Conservation (phyloP, 2,329 filamentous ascomycete species). For the Colletotrichum paranaense region DNA sequence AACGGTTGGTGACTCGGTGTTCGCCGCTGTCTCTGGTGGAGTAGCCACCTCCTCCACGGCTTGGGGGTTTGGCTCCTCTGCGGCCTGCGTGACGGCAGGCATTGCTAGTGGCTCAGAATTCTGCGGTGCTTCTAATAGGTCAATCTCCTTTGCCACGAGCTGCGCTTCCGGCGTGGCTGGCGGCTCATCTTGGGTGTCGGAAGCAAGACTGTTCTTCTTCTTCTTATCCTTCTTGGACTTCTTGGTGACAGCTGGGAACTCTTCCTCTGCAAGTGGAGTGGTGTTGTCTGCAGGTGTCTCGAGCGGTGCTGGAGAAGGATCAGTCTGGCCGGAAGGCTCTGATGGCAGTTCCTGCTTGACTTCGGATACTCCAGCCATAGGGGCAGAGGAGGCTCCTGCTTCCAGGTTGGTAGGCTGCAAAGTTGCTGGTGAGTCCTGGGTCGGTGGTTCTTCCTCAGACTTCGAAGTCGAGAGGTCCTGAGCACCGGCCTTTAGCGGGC, state of each 20-base stretch:
- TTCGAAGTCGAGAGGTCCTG: not conserved
- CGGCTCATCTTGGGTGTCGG: constrained; percentile 1
- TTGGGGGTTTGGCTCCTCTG: not conserved
- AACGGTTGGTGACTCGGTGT: not conserved
- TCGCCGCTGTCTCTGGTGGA: not conserved
- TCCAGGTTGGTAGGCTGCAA: not conserved
- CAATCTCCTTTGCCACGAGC: not conserved
- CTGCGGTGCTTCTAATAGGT: not conserved
- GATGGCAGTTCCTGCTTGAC: not conserved
- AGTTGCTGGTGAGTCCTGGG: not conserved
- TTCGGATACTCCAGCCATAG: not conserved
- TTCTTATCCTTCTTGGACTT: constrained; percentile 48
- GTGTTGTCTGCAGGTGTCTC: constrained; percentile 35
- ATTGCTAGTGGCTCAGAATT: not conserved
- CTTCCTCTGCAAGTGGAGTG: constrained; percentile 35
- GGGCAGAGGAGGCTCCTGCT: not conserved
- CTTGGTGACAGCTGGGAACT: constrained; percentile 38
- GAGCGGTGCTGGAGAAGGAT: not conserved
- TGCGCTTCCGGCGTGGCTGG: not conserved
- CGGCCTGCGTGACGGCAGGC: not conserved
- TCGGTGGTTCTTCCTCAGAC: not conserved
- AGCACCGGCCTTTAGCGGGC: not conserved
- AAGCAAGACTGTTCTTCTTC: constrained; percentile 37
- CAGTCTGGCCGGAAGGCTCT: not conserved
- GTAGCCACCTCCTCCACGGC: not conserved